These are phyloP conservation scores for Aspergillus pseudonomiae DNA, from an alignment of 2,329 filamentous ascomycete species.

Conservation along the genomic window DNA sequence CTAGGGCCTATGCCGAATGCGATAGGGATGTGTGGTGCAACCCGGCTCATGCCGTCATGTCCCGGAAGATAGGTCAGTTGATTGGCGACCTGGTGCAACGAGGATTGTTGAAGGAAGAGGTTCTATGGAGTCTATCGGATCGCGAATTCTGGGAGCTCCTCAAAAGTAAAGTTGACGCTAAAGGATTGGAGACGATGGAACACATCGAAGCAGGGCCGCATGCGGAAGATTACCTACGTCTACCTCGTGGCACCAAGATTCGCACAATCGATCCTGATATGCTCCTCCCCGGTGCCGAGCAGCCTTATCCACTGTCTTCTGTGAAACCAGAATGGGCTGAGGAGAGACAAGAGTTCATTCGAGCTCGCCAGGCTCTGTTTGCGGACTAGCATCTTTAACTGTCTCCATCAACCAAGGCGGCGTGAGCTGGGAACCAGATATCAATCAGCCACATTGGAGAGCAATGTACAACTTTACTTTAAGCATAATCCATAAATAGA, in stretches of 20 bases:
- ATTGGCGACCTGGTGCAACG: slow-evolving; percentile 32
- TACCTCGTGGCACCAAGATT: slow-evolving; percentile 34
- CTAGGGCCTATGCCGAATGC: slow-evolving; percentile 36
- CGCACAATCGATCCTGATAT: slow-evolving; percentile 40
- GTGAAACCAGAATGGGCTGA: slow-evolving; percentile 21
- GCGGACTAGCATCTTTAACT: not conserved
- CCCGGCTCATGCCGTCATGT: slow-evolving; percentile 41
- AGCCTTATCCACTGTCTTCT: slow-evolving; percentile 19
- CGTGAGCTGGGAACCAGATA: not conserved
- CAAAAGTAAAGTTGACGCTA: slow-evolving; percentile 23
- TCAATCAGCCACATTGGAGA: not conserved
- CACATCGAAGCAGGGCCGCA: not conserved
- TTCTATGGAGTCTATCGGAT: slow-evolving; percentile 40
- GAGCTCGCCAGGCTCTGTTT: slow-evolving; percentile 12
- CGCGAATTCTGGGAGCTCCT: slow-evolving; percentile 40
- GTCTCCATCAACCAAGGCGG: no score
- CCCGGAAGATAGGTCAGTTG: slow-evolving; percentile 35
- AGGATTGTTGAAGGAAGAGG: slow-evolving; percentile 30
- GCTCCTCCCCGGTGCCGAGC: slow-evolving; percentile 11
- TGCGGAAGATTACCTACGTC: slow-evolving; percentile 24
- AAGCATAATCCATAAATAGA: not conserved
- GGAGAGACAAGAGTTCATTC: slow-evolving; percentile 24
- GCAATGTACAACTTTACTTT: not conserved
- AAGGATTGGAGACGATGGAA: slow-evolving; percentile 8
- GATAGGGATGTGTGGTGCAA: slow-evolving; percentile 45